phyloP scores from a whole-genome alignment of 495 filamentous ascomycete genomes.

The Penicillium cataractarum region DNA sequence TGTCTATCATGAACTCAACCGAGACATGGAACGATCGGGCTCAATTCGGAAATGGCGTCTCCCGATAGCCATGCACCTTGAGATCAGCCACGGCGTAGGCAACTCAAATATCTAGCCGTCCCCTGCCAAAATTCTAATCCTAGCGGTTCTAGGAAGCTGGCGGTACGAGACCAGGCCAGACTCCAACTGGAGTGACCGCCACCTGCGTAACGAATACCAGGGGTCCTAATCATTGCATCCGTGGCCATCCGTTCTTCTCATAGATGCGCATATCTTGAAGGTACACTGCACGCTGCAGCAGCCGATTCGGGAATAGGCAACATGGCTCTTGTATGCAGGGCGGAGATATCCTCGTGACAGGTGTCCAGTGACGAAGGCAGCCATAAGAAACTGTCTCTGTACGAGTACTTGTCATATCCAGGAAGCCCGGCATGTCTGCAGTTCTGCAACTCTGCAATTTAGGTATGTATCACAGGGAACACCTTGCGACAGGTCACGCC shows the following conservation, averaged over 20 bases:
- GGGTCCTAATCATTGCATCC: neutral
- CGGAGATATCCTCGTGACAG: slow-evolving; percentile 8
- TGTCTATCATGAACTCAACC: slow-evolving; percentile 11
- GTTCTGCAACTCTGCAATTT: slow-evolving; percentile 17
- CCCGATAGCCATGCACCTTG: slow-evolving; percentile 1
- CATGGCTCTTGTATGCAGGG: neutral
- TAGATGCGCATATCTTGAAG: slow-evolving; percentile 13
- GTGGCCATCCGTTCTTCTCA: neutral
- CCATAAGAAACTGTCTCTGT: neutral
- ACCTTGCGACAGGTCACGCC: slow-evolving; percentile 18
- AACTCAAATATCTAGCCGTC: slow-evolving; percentile 7
- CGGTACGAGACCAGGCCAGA: slow-evolving; percentile 4
- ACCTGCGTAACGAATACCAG: slow-evolving; percentile 16
- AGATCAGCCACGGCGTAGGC: slow-evolving; percentile 1
- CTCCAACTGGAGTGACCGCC: slow-evolving; percentile 13
- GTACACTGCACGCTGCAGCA: slow-evolving; percentile 13
- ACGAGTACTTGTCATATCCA: neutral
- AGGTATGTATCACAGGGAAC: slow-evolving; percentile 20
- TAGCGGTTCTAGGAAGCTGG: slow-evolving; percentile 10
- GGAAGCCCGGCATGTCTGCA: neutral
- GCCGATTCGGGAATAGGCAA: slow-evolving; percentile 13
- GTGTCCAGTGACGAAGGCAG: neutral
- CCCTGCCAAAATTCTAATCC: slow-evolving; percentile 15
- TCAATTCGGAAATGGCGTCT: neutral
- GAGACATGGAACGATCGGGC: slow-evolving; percentile 13